A percentile compares a stretch with the other conserved stretches of the same genome.
These are phyloP conservation scores for Suillus weaverae DNA, from an alignment of 768 basidiomycete genomes.

Conservation along the genomic window DNA sequence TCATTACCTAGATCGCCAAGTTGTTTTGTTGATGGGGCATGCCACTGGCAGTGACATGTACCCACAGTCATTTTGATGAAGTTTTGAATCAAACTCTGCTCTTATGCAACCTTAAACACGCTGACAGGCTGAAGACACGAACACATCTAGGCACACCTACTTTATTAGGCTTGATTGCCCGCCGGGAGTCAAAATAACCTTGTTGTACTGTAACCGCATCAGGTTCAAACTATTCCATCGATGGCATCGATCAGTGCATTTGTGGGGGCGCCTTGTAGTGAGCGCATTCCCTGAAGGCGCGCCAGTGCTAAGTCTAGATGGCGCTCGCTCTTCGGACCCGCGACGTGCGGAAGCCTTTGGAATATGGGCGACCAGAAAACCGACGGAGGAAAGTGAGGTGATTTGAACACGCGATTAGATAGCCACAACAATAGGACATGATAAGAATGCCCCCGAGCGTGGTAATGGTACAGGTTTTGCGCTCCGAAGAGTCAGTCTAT, in stretches of 20 bases:
- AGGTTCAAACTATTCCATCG: background rate
- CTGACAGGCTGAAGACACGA: too few relatives aligned
- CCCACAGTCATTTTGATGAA: background rate
- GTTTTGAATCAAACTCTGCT: background rate
- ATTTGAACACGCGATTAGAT: background rate
- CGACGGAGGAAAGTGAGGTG: too few relatives aligned
- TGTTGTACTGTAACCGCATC: background rate
- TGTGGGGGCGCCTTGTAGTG: background rate
- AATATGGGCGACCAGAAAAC: background rate
- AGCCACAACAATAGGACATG: background rate
- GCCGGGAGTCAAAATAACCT: background rate
- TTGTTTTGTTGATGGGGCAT: background rate
- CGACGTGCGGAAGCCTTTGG: background rate
- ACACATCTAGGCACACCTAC: background rate
- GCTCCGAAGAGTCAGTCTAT: too few relatives aligned
- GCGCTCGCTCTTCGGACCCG: background rate
- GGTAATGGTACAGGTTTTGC: too few relatives aligned
- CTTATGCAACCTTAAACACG: background rate
- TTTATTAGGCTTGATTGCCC: background rate
- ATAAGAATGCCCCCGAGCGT: too few relatives aligned
- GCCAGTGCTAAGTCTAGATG: too few relatives aligned
- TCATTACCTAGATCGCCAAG: background rate
- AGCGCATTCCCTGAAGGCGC: background rate
- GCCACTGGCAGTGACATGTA: background rate
- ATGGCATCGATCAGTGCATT: background rate